Evolutionary conservation across 1,284 basidiomycete species (phyloP).

Genomic region (Binderoboletus segoi): DNA sequence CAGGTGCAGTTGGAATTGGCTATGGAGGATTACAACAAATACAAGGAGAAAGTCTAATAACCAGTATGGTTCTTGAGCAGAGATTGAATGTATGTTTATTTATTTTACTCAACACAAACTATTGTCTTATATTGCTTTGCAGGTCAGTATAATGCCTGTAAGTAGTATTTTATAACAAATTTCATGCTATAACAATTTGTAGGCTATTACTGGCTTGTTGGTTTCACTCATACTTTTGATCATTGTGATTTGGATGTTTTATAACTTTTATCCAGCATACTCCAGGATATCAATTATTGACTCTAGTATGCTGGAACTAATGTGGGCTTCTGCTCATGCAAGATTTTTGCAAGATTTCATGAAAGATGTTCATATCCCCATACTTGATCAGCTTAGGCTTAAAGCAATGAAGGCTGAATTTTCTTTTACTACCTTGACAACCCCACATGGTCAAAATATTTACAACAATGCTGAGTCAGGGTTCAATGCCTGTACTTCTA

Average conservation of each 20-base stretch:
- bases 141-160: conserved; percentile 8
- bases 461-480: not conserved
- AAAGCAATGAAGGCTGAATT: conserved; percentile 1
- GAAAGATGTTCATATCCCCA: not conserved
- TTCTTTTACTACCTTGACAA: conserved; percentile 1
- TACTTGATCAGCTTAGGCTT: conserved; percentile 1
- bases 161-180: not conserved
- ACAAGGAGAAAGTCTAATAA: not conserved
- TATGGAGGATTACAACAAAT: conserved; percentile 9
- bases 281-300: not conserved
- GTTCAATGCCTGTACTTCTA: not conserved
- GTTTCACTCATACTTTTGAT: conserved; percentile 1
- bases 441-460: not conserved
- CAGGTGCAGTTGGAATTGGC: not conserved
- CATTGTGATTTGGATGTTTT: not conserved
- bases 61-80: not conserved
- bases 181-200: not conserved
- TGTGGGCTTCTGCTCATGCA: not conserved
- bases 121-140: not conserved
- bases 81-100: conserved; percentile 17
- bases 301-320: not conserved
- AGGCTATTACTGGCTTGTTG: conserved; percentile 6
- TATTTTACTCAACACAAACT: too few relatives aligned
- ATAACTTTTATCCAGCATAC: not conserved
- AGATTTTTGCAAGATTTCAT: not conserved